Evolutionary conservation across 202 grass and related monocot genomes (phyloP).

Genomic region (Zizania palustris): DNA sequence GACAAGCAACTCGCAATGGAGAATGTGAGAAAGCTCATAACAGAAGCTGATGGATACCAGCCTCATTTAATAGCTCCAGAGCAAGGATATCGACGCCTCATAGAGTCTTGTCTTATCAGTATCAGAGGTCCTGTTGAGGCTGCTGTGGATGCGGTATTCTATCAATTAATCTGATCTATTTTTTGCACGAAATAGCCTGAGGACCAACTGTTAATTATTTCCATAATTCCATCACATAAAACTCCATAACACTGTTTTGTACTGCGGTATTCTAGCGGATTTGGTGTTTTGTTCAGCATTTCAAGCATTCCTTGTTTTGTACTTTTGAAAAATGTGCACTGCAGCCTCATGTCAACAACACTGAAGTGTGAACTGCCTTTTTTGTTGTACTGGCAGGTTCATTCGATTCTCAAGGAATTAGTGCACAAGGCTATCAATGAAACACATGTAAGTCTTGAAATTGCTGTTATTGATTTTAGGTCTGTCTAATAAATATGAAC

Average conservation of each 20-base stretch:
- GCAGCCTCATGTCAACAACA: background rate
- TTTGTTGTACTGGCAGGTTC: slow-evolving; percentile 66
- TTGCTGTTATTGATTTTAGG: too few species aligned
- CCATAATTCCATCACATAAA: too few species aligned
- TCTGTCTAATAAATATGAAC: background rate
- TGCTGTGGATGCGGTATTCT: slow-evolving; percentile 87
- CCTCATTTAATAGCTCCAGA: slow-evolving; percentile 99
- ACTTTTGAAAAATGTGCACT: background rate
- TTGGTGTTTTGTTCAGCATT: background rate
- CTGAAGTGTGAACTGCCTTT: background rate
- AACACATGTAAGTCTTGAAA: slow-evolving; percentile 65
- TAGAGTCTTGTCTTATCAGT: slow-evolving; percentile 87
- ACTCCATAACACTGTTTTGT: too few species aligned
- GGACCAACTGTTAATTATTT: too few species aligned
- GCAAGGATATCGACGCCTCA: slow-evolving; percentile 96
- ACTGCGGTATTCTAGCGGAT: too few species aligned
- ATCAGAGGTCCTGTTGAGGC: slow-evolving; percentile 97
- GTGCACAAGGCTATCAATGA: slow-evolving; percentile 95
- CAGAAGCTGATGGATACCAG: slow-evolving; percentile 97
- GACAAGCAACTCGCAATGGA: slow-evolving; percentile 98
- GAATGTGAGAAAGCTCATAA: slow-evolving; percentile 96
- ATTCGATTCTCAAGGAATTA: slow-evolving; percentile 91
- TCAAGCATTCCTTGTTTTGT: background rate
- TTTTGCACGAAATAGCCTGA: background rate
- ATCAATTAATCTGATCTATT: background rate